Evolutionary conservation across 2,329 filamentous ascomycete species (phyloP), one percentile per base, ranked within the genome.

Genomic region (Raffaelea ambrosiae): DNA sequence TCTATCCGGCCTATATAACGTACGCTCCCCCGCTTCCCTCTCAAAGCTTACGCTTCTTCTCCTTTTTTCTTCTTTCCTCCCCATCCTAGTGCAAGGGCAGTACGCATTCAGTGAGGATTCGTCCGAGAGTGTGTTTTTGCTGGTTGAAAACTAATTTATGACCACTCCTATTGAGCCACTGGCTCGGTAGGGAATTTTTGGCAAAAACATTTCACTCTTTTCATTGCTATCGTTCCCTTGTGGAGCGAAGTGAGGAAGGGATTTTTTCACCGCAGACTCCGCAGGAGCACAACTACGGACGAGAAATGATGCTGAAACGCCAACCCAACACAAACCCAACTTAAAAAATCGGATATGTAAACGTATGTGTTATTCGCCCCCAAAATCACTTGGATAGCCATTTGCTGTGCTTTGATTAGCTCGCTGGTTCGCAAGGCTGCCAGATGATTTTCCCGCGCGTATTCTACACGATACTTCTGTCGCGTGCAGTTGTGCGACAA

Each of bases 91-190:
- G 81, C 81, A 83, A 70, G 80, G 82, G 84, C 82, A 78, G 84
- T 84, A 86, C 77, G 81, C 78, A 78, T 83, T 55, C 54, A 56
- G 81, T 88, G 84, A 88, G 81, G 84, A 87, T 83, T 81, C 77
- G 81, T 88, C 85, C 80, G 85, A 88, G 83, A 80, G 79, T 77
- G 78, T 77, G 76, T 87, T 87, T 86, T 87, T 88, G 84, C 84
- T 88, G 86, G 83, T 86, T 87, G 83, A 86, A 86, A 86, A 86
- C 83, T 86, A 86, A 73, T 75, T 73, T 74, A 78, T 85, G 84
- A 87, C 84, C 74, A 74, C 84, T 89, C 73, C 73, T 75, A 69
- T 59, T 76, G 77, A 79, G 82, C 76, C 77, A 75, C 72, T 71
- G 76, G 73, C 76, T 77, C 13, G 78, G 70, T 71, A 76, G 75